Evolutionary conservation across 495 filamentous ascomycete species (phyloP), one percentile per base, ranked within the genome.

Genomic region (Penicillium turbatum): DNA sequence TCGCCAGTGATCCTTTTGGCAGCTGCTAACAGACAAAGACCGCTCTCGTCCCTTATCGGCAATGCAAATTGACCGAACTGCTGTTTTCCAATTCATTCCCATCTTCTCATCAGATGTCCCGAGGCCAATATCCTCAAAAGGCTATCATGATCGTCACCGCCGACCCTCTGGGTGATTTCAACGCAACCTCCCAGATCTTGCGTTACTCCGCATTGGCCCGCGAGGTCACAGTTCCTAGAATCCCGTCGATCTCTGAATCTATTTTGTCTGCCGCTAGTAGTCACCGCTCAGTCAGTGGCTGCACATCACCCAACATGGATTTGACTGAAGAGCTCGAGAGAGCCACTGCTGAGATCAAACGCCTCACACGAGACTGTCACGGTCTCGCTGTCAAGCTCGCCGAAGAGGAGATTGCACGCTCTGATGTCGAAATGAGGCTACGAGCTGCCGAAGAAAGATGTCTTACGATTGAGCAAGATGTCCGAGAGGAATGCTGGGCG

Each of bases 101-200:
- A 2, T 86, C 86, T 0, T 62, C 82, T 1, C 78, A 79, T n/a
- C 70, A 68, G 52, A 74, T 78, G n/a, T 65, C 68, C 12, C 79
- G 80, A 17, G 74, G 76, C 24, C 74, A 77, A n/a, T 73, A 79
- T 45, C 86, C 89, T 0, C 92, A 96, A 66, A 93, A 90, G 65
- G 89, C 87, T 0, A 81, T 92, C 61, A 97, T 98, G 93, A 87
- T 97, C 38, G 95, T 97, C 16, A 96, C 93, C 1, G 93, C 95
- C 0, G 93, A 98, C 64, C 92, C 93, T 0, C 61, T 88, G 13
- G 93, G 95, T 11, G 93, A 98, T 66, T 96, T 90, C 75, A 97
- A 97, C 61, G 90, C 93, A 16, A 97, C 95, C 0, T 90, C 88
- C 19, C 93, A 98, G 67, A 97, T 98, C 31, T 76, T 98, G 5